Base-by-base conservation (phyloP, 2,329 filamentous ascomycete species). In the Exophiala mesophila region DNA sequence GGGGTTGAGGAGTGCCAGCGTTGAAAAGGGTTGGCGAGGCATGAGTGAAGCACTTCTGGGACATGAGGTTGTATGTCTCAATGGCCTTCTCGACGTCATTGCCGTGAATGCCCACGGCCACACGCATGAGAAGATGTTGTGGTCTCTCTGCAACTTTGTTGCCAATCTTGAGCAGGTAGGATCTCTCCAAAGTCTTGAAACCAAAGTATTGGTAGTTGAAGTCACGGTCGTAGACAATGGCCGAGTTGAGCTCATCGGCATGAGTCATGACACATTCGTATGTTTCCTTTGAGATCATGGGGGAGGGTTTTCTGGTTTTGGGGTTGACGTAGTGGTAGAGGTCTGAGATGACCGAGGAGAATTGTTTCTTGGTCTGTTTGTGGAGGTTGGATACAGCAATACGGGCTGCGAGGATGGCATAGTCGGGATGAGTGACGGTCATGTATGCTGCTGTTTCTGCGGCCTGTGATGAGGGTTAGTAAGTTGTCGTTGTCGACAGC, bases 181-280 rank as follows among this genome's bases (percentile, higher is more conserved):
- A 98, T 48, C 92, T 83, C 75, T 98, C 92, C 28, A 98, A 75
- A 5, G 92, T 98, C 80, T 98, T 98, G 82, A 98, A 98, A 53
- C 92, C 92, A 61, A 98, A 98, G 73, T 94, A 98, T 73, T 98
- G 92, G 75, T 98, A 98, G 78, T 97, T 96, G 78, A 98, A 98
- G 66, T 98, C 92, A 57, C 92, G 85, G 72, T 98, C 92, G 61
- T 97, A 98, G 59, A 98, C 90, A 64, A 98, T 97, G 59, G 92
- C 92, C 31, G 90, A 97, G 75, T 98, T 95, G 44, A 98, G 78
- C 70, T 98, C 92, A 43, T 95, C 92, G 59, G 88, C 88, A 69
- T 98, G 88, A 61, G 85, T 86, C 85, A 95, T 92, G 54, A 98
- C 85, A 51, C 81, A 88, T 58, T 96, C 86, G 64, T 95, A 95